A percentile compares a stretch with the other conserved stretches of the same genome.
These are phyloP conservation scores for Asparagopsis taxiformis DNA, from an alignment of 31 red algal genomes.

Conservation along the genomic window DNA sequence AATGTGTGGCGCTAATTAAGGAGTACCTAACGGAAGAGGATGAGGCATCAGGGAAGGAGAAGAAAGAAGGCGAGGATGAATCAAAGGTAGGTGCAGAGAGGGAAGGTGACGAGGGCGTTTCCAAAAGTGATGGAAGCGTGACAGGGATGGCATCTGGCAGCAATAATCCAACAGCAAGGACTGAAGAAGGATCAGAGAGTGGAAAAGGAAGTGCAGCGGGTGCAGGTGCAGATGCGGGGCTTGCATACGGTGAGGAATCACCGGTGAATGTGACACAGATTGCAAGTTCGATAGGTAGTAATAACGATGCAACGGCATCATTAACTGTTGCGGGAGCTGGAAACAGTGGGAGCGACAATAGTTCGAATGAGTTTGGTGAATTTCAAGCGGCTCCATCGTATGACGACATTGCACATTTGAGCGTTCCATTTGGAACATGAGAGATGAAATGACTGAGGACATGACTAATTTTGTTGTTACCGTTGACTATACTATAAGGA, in stretches of 20 bases:
- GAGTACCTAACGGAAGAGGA: constrained; percentile 32
- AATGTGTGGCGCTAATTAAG: constrained; percentile 81
- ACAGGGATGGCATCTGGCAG: background rate
- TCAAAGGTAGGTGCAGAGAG: background rate
- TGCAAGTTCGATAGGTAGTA: background rate
- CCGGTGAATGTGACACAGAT: background rate
- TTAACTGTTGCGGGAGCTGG: background rate
- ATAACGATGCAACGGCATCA: background rate
- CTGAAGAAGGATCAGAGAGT: background rate
- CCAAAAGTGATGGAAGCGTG: background rate
- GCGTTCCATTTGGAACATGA: background rate
- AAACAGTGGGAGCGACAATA: constrained; percentile 20
- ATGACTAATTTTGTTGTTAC: no score
- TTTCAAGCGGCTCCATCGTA: constrained; percentile 13
- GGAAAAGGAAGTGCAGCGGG: background rate
- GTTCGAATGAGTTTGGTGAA: constrained; percentile 37
- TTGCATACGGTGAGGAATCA: background rate
- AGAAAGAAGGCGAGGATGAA: constrained; percentile 4
- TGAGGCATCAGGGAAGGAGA: constrained; percentile 3
- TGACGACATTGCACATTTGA: background rate
- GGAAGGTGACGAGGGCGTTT: background rate
- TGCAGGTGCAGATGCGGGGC: background rate
- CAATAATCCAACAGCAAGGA: background rate
- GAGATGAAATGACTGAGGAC: background rate
- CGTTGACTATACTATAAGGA: no score